Conservation (phyloP, 768 basidiomycete species). For the Tricholoma sp. region DNA sequence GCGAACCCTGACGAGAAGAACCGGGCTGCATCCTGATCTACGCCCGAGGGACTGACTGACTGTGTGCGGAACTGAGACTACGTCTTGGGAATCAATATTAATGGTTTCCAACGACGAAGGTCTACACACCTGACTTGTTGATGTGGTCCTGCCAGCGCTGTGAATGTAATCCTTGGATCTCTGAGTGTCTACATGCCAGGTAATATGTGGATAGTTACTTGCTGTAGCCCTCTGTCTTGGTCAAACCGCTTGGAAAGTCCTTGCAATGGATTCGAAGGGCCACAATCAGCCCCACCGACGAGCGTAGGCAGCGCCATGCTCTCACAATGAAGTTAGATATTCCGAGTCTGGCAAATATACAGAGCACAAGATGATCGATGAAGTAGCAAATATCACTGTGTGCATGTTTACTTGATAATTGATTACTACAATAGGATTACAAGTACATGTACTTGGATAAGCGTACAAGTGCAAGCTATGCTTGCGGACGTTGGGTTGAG, state of each 20-base stretch:
- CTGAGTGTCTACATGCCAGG: slow-evolving; percentile 6
- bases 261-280: slow-evolving; percentile 80
- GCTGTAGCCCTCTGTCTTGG: slow-evolving; percentile 71
- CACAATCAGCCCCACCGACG: slow-evolving; percentile 73
- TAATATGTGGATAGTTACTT: slow-evolving; percentile 39
- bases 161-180: slow-evolving; percentile 58
- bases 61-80: slow-evolving; percentile 56
- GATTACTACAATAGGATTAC: slow-evolving; percentile 20
- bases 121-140: slow-evolving; percentile 55
- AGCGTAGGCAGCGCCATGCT: slow-evolving; percentile 80
- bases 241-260: slow-evolving; percentile 76
- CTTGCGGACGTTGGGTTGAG: slow-evolving; percentile 14
- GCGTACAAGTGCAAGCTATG: slow-evolving; percentile 3
- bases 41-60: slow-evolving; percentile 30
- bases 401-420: slow-evolving; percentile 12
- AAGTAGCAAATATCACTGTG: slow-evolving; percentile 8
- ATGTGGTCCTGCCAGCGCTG: slow-evolving; percentile 49
- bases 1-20: slow-evolving; percentile 52
- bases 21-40: slow-evolving; percentile 61
- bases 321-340: neutral
- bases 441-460: slow-evolving; percentile 7
- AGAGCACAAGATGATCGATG: neutral
- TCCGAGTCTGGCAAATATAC: neutral
- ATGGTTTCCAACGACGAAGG: neutral
- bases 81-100: neutral